Evolutionary conservation across 2,329 filamentous ascomycete species (phyloP).

Genomic region (Colletotrichum navitas): DNA sequence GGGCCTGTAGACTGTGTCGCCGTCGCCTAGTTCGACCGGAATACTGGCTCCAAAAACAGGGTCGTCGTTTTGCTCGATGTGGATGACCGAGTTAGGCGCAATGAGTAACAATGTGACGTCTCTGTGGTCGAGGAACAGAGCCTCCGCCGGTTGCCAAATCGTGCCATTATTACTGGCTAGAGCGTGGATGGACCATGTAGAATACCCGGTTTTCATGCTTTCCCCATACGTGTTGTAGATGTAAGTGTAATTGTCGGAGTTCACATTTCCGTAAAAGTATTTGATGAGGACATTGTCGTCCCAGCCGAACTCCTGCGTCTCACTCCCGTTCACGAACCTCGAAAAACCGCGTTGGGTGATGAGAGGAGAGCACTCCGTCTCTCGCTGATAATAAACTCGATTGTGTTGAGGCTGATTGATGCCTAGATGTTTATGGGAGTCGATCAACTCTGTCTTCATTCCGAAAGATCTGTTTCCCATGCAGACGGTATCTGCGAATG

Average conservation of each 20-base stretch:
- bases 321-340: background rate
- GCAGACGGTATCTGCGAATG: slow-evolving; percentile 43
- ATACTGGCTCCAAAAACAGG: slow-evolving; percentile 24
- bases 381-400: slow-evolving; percentile 29
- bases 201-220: slow-evolving; percentile 16
- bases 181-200: background rate
- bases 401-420: slow-evolving; percentile 43
- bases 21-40: background rate
- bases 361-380: slow-evolving; percentile 31
- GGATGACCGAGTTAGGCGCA: slow-evolving; percentile 23
- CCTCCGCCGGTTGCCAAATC: slow-evolving; percentile 12
- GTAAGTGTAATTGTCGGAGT: slow-evolving; percentile 1
- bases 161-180: background rate
- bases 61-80: slow-evolving; percentile 21
- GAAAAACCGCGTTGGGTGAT: slow-evolving; percentile 9
- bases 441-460: slow-evolving; percentile 40
- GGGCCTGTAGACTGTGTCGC: background rate
- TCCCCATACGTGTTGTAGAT: slow-evolving; percentile 21
- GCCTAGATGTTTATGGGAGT: slow-evolving; percentile 43
- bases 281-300: slow-evolving; percentile 14
- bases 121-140: background rate
- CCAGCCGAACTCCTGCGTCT: slow-evolving; percentile 5
- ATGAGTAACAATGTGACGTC: slow-evolving; percentile 28
- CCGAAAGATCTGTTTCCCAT: slow-evolving; percentile 16
- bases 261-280: slow-evolving; percentile 9